phyloP scores from a whole-genome alignment of 2,329 filamentous ascomycete genomes.

The Rhexocercosporidium sp. region DNA sequence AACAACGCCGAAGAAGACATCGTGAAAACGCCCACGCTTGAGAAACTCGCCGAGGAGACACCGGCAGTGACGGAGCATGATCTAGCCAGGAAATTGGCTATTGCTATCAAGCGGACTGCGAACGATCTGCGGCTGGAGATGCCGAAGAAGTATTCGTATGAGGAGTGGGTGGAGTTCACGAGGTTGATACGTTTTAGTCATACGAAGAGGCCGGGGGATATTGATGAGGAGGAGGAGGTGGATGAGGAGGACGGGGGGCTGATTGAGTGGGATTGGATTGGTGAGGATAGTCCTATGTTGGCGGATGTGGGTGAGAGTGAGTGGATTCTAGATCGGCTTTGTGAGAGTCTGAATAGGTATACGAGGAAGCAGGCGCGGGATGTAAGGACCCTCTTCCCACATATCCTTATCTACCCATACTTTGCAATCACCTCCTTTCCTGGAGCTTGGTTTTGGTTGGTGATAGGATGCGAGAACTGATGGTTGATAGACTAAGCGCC shows the following conservation, averaged over 20 bases:
- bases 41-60: slow-evolving; percentile 49
- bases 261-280: slow-evolving; percentile 76
- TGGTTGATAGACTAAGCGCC: neutral
- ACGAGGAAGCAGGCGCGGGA: slow-evolving; percentile 38
- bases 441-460: neutral
- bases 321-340: slow-evolving; percentile 69
- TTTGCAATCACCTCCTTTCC: neutral
- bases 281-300: slow-evolving; percentile 70
- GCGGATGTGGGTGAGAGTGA: slow-evolving; percentile 66
- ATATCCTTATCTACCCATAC: neutral
- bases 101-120: slow-evolving; percentile 60
- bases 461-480: neutral
- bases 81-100: slow-evolving; percentile 59
- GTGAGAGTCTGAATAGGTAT: slow-evolving; percentile 61
- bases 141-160: slow-evolving; percentile 63
- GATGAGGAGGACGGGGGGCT: slow-evolving; percentile 63
- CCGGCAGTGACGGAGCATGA: slow-evolving; percentile 48
- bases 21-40: slow-evolving; percentile 28
- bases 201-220: slow-evolving; percentile 39
- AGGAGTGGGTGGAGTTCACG: slow-evolving; percentile 72
- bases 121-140: slow-evolving; percentile 54
- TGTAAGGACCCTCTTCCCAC: slow-evolving; percentile 24
- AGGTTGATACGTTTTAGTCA: slow-evolving; percentile 63
- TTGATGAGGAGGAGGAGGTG: slow-evolving; percentile 55
- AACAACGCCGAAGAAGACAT: slow-evolving; percentile 17